Percentiles rank a stretch among this genome's conserved stretches.
Evolutionary conservation across 352 stramenopile genomes (phyloP).

Genomic region (Phytophthora constricta): DNA sequence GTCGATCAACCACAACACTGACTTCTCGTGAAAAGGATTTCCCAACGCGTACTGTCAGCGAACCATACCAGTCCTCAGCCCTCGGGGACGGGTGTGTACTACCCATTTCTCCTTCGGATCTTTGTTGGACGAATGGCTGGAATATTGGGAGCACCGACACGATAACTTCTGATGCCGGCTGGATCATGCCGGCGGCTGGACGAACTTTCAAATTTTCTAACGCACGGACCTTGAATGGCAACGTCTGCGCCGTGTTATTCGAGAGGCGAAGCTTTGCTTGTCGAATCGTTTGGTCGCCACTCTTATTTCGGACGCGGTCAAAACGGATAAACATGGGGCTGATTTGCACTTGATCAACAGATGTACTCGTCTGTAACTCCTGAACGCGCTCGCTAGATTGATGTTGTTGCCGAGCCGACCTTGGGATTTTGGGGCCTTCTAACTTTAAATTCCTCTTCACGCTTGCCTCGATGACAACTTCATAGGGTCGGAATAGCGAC

Average conservation of each 20-base stretch:
- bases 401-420: not conserved
- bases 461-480: constrained; percentile 86
- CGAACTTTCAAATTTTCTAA: constrained; percentile 66
- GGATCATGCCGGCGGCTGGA: constrained; percentile 49
- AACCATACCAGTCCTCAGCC: constrained; percentile 66
- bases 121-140: constrained; percentile 44
- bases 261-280: constrained; percentile 52
- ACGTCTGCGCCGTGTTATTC: constrained; percentile 59
- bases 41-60: constrained; percentile 64
- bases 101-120: constrained; percentile 13
- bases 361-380: constrained; percentile 54
- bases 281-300: constrained; percentile 24
- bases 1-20: constrained; percentile 65
- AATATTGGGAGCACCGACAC: constrained; percentile 67
- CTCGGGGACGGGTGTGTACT: constrained; percentile 15
- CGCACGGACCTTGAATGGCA: constrained; percentile 61
- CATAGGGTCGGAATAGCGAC: constrained; percentile 71
- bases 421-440: constrained; percentile 18
- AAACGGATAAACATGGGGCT: constrained; percentile 71
- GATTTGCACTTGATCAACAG: constrained; percentile 58
- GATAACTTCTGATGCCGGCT: constrained; percentile 46
- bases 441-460: constrained; percentile 54
- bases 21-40: constrained; percentile 61
- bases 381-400: constrained; percentile 37
- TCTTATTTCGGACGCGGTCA: constrained; percentile 37